A percentile compares a stretch with the other conserved stretches of the same genome.
phyloP scores from a whole-genome alignment of 192 early-diverging fungal genomes.

The Paraglomus occultum region DNA sequence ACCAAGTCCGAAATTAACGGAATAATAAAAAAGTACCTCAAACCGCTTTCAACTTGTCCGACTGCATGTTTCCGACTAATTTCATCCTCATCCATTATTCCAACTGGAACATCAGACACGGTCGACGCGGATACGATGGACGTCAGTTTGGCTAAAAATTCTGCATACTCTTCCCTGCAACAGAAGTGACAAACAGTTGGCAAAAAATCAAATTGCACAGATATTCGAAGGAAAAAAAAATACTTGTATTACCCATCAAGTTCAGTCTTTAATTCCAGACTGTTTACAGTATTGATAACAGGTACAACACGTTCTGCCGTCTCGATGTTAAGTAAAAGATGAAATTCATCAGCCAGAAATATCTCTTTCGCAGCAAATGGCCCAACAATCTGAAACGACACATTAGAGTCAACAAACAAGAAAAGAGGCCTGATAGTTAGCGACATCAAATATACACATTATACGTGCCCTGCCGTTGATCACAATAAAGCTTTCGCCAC shows the following conservation, averaged over 20 bases:
- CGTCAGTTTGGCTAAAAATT: constrained; percentile 9
- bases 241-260: constrained; percentile 9
- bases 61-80: constrained; percentile 4
- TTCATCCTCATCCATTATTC: constrained; percentile 4
- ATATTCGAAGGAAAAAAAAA: neutral
- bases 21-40: no score
- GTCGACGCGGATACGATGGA: constrained; percentile 16
- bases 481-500: constrained; percentile 41
- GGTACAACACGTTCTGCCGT: constrained; percentile 43
- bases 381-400: constrained; percentile 44
- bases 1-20: neutral
- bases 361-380: constrained; percentile 38
- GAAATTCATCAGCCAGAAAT: constrained; percentile 59
- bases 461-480: constrained; percentile 62
- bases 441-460: neutral
- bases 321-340: constrained; percentile 61
- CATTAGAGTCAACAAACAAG: neutral
- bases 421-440: neutral
- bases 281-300: constrained; percentile 28
- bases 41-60: neutral
- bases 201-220: neutral
- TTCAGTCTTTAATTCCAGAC: constrained; percentile 3
- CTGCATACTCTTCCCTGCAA: constrained; percentile 16
- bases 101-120: constrained; percentile 15
- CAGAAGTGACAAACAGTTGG: neutral